These are phyloP conservation scores for Pythium inflatum DNA, from an alignment of 352 stramenopile species.

Conservation along the genomic window DNA sequence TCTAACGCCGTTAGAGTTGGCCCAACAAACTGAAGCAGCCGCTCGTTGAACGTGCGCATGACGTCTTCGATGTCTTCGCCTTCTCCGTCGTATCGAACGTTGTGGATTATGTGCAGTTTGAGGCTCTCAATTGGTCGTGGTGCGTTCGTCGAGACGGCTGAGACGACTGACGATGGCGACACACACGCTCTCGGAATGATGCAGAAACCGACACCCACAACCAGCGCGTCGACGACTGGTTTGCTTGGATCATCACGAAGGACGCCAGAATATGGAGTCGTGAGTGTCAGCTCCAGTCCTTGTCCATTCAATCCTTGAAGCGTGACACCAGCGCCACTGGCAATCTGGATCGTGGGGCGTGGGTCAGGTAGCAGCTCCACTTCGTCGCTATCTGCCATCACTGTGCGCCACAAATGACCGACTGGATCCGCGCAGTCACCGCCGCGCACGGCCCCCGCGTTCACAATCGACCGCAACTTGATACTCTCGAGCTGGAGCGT, in stretches of 20 bases:
- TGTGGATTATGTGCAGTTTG: background rate
- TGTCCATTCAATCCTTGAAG: background rate
- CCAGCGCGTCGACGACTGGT: background rate
- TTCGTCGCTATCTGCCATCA: background rate
- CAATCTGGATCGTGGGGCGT: background rate
- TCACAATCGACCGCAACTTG: background rate
- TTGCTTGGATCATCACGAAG: background rate
- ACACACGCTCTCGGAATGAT: background rate
- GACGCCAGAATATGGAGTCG: background rate
- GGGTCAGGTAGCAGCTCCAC: background rate
- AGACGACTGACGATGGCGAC: background rate
- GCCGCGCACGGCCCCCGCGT: background rate
- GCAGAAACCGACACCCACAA: conserved; percentile 1
- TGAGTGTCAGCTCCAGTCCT: background rate
- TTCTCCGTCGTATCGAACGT: background rate
- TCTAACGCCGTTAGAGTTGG: background rate
- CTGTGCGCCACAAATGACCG: background rate
- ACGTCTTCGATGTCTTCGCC: background rate
- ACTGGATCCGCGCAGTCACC: background rate
- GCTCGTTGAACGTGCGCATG: background rate
- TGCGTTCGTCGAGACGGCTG: background rate
- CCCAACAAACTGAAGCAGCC: background rate
- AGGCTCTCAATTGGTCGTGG: background rate
- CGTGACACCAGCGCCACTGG: background rate
- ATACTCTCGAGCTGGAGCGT: background rate